Percentiles rank a stretch among this genome's conserved stretches.
Conservation (phyloP, 2,329 filamentous ascomycete genomes). For the Fusarium sp. region DNA sequence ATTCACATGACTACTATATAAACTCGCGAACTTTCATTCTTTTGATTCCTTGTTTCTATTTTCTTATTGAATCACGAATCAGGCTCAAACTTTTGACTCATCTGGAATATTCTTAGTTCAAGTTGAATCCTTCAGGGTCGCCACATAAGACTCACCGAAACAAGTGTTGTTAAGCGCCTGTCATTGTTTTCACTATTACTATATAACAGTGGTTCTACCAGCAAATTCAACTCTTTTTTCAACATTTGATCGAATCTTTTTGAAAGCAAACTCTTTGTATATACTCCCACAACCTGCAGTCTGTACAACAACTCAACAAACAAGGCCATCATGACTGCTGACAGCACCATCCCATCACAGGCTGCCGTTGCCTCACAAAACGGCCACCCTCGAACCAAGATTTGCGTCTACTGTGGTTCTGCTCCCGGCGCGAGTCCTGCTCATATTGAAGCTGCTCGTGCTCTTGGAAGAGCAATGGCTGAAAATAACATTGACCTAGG, state of each 20-base stretch:
- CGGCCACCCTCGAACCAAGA: constrained; percentile 66
- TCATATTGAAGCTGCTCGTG: constrained; percentile 82
- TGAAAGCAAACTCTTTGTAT: background rate
- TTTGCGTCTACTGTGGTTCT: constrained; percentile 96
- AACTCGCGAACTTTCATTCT: constrained; percentile 1
- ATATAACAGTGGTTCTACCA: background rate
- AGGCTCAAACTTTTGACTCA: constrained; percentile 13
- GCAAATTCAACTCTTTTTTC: background rate
- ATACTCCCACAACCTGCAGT: background rate
- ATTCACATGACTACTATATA: constrained; percentile 32
- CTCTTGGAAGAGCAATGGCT: constrained; percentile 80
- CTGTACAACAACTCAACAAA: constrained; percentile 1
- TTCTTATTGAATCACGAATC: constrained; percentile 8
- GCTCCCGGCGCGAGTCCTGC: constrained; percentile 77
- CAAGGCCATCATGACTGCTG: constrained; percentile 47
- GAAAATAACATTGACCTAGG: constrained; percentile 81
- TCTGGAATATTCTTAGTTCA: constrained; percentile 18
- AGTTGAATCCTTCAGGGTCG: constrained; percentile 6
- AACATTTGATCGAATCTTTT: background rate
- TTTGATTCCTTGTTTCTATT: background rate
- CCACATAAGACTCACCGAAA: constrained; percentile 27
- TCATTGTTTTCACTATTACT: constrained; percentile 15
- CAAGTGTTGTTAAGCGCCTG: constrained; percentile 17
- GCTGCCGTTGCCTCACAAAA: constrained; percentile 40
- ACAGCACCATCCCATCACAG: constrained; percentile 36